Conservation (phyloP, 176 grass and related monocot genomes). For the Thalia dealbata region DNA sequence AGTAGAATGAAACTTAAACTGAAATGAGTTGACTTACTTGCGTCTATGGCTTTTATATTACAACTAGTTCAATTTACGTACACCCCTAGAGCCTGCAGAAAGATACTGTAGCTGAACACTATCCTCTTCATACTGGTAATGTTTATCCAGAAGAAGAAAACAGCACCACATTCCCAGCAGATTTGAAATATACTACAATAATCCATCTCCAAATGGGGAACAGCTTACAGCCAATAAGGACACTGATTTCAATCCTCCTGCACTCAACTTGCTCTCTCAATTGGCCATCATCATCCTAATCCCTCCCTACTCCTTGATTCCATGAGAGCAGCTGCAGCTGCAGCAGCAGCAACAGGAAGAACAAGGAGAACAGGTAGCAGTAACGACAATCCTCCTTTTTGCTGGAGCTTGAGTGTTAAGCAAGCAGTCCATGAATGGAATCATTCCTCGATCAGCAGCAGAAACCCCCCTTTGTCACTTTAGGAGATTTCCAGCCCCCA, state of each 20-base stretch:
- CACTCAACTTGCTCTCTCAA: background rate
- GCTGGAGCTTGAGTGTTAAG: background rate
- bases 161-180: background rate
- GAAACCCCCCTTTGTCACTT: background rate
- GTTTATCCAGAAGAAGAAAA: background rate
- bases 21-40: too few relatives aligned
- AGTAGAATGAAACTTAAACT: too few relatives aligned
- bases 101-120: too few relatives aligned
- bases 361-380: too few relatives aligned
- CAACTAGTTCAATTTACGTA: too few relatives aligned
- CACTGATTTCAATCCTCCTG: background rate
- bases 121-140: too few relatives aligned
- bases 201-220: background rate
- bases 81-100: too few relatives aligned
- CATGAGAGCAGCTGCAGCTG: background rate
- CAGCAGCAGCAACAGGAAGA: too few relatives aligned
- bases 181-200: background rate
- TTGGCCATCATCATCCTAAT: background rate
- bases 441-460: background rate
- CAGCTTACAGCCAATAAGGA: slow-evolving; percentile 2
- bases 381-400: too few relatives aligned
- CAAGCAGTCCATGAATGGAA: background rate
- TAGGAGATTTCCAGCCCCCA: background rate
- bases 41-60: too few relatives aligned
- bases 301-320: background rate